phyloP scores from a whole-genome alignment of 2,329 filamentous ascomycete genomes.

The Penicillium sp. region DNA sequence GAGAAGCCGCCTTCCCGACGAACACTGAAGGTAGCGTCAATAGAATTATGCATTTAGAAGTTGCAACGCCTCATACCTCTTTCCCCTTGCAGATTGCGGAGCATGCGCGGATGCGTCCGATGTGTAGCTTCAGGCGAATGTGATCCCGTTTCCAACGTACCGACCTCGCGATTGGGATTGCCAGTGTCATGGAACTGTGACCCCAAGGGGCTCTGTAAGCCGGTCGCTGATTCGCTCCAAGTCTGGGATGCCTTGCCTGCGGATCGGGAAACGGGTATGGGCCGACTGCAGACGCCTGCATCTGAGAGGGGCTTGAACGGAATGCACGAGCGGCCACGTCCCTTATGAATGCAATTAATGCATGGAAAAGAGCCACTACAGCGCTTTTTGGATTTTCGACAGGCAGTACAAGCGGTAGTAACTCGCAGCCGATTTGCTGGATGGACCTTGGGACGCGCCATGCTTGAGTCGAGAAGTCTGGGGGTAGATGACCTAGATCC shows the following conservation, averaged over 20 bases:
- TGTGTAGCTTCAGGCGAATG: slow-evolving; percentile 32
- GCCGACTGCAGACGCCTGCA: slow-evolving; percentile 15
- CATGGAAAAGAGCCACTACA: slow-evolving; percentile 53
- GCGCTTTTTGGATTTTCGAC: slow-evolving; percentile 52
- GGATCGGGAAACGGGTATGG: slow-evolving; percentile 1
- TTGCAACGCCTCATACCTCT: slow-evolving; percentile 39
- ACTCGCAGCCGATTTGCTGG: slow-evolving; percentile 52
- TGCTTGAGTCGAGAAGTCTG: slow-evolving; percentile 26
- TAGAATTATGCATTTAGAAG: slow-evolving; percentile 41
- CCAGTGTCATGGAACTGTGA: slow-evolving; percentile 1
- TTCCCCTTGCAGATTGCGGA: slow-evolving; percentile 55
- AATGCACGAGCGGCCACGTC: slow-evolving; percentile 41
- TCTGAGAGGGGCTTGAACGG: slow-evolving; percentile 33
- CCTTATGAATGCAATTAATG: slow-evolving; percentile 48
- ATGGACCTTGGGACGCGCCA: slow-evolving; percentile 55
- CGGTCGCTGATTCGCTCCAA: neutral
- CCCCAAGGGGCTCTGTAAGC: neutral
- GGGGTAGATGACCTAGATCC: neutral
- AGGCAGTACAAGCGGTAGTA: slow-evolving; percentile 51
- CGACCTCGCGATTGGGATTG: slow-evolving; percentile 1
- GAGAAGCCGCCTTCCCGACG: slow-evolving; percentile 36
- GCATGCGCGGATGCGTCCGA: slow-evolving; percentile 43
- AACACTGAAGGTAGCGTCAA: slow-evolving; percentile 38
- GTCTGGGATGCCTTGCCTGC: neutral
- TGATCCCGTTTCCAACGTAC: slow-evolving; percentile 14